Percentiles rank a stretch among this genome's conserved stretches.
Conservation (phyloP, 257 asterid genomes). For the Salvia splendens region DNA sequence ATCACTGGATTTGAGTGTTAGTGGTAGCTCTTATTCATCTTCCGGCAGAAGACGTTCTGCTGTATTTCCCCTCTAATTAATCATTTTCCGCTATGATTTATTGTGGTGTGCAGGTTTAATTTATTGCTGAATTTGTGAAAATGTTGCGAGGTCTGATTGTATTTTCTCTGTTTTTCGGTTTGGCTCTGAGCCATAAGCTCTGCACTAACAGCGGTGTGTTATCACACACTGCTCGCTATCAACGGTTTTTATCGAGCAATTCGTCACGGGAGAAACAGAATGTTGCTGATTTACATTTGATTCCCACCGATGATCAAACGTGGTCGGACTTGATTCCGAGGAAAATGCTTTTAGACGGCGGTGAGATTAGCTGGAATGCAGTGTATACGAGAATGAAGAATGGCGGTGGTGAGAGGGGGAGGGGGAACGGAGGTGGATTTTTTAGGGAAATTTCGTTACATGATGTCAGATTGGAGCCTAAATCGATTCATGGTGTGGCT, state of each 20-base stretch:
- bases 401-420: slow-evolving; percentile 32
- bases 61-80: not conserved
- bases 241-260: slow-evolving; percentile 48
- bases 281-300: slow-evolving; percentile 62
- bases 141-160: slow-evolving; percentile 39
- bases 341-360: slow-evolving; percentile 69
- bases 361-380: slow-evolving; percentile 52
- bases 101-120: slow-evolving; percentile 32
- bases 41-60: not conserved
- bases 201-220: slow-evolving; percentile 64
- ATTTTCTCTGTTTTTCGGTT: slow-evolving; percentile 40
- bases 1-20: not conserved
- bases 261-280: slow-evolving; percentile 55
- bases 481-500: slow-evolving; percentile 70
- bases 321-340: slow-evolving; percentile 71
- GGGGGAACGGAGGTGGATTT: slow-evolving; percentile 41
- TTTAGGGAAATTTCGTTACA: slow-evolving; percentile 64
- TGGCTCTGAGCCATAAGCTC: slow-evolving; percentile 53
- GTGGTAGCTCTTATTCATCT: not conserved
- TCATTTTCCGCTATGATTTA: not conserved
- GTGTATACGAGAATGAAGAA: slow-evolving; percentile 52
- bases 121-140: slow-evolving; percentile 27
- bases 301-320: slow-evolving; percentile 65
- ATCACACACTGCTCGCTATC: slow-evolving; percentile 67
- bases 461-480: slow-evolving; percentile 73